Conservation (phyloP, 305 asterid species). For the Solanum hybrid region DNA sequence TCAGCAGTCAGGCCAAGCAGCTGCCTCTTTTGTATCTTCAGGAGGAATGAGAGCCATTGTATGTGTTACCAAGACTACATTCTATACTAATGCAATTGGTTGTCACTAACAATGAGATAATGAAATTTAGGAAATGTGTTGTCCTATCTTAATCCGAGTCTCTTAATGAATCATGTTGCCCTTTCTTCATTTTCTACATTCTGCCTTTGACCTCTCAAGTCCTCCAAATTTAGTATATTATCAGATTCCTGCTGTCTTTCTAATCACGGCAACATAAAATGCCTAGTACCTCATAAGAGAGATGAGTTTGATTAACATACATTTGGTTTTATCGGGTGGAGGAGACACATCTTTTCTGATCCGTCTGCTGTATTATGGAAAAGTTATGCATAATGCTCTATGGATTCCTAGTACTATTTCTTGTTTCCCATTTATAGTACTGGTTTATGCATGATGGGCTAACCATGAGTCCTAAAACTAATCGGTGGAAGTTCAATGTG, state of each 20-base stretch:
- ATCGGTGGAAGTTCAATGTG: background rate
- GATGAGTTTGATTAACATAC: background rate
- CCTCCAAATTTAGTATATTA: background rate
- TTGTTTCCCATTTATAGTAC: background rate
- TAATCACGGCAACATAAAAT: background rate
- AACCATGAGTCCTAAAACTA: background rate
- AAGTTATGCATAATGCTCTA: background rate
- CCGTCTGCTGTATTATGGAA: background rate
- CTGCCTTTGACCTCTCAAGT: background rate
- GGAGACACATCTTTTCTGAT: background rate
- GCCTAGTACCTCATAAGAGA: background rate
- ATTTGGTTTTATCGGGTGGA: background rate
- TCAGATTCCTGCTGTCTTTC: background rate
- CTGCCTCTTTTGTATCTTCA: slow-evolving; percentile 66
- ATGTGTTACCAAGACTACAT: slow-evolving; percentile 16
- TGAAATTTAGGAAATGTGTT: background rate
- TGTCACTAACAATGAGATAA: background rate
- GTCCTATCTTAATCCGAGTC: background rate
- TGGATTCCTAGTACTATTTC: background rate
- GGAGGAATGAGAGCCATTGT: slow-evolving; percentile 91
- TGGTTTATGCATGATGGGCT: background rate
- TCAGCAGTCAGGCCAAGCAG: slow-evolving; percentile 76
- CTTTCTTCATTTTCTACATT: background rate
- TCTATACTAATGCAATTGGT: background rate
- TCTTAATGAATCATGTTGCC: background rate